These are phyloP conservation scores for Oryza meridionalis DNA, from an alignment of 176 grass and related monocot genomes.

Conservation along the genomic window DNA sequence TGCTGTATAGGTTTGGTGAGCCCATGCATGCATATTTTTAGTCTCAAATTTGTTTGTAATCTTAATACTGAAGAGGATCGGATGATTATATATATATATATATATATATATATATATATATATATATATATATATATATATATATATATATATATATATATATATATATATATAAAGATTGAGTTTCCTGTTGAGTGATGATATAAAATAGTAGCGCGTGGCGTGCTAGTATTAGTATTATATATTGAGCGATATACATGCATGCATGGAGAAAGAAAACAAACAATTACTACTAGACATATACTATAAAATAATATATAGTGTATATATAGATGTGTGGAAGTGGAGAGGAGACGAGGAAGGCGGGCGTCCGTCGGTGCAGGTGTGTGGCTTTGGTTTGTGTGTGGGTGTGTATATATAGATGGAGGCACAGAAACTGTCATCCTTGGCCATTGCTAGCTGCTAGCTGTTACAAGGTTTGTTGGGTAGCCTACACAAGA, in stretches of 20 bases:
- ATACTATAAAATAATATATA: too few species aligned
- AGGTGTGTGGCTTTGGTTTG: background rate
- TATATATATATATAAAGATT: background rate
- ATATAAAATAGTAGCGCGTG: background rate
- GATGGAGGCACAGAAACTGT: too few species aligned
- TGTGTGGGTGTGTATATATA: background rate
- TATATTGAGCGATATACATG: too few species aligned
- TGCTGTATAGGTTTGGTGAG: conserved; percentile 53
- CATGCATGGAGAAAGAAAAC: too few species aligned
- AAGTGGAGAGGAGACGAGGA: background rate
- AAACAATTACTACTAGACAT: too few species aligned
- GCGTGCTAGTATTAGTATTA: too few species aligned
- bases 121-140: background rate
- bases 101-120: background rate
- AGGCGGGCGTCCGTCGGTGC: background rate
- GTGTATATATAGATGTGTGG: too few species aligned
- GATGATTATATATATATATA: too few species aligned
- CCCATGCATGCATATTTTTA: background rate
- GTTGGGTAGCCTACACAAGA: too few species aligned
- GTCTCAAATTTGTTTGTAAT: background rate
- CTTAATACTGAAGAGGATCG: conserved; percentile 1
- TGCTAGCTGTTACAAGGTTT: too few species aligned
- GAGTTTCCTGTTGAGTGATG: conserved; percentile 27
- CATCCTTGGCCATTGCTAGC: too few species aligned
- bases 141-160: background rate